Base-by-base conservation (phyloP, 805 yeast species). In the Tetrapisispora namnaoensis region DNA sequence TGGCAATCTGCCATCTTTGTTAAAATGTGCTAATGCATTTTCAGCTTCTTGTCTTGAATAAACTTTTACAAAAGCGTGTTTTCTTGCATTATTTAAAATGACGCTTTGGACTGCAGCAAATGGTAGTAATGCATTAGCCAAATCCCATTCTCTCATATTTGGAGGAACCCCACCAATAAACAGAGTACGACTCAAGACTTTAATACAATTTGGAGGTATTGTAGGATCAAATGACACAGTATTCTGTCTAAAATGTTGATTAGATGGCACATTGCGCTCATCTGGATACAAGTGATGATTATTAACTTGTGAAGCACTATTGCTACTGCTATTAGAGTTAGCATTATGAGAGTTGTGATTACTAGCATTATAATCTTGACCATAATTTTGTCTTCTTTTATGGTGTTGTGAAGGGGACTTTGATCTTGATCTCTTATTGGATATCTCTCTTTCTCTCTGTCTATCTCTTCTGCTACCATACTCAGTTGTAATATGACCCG, bases 21-120 rank as follows among this genome's bases (percentile, higher is more conserved):
- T 80, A 70, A 90, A 88, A 39, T 80, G 77, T 38, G 77, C 73
- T 50, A 88, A 76, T 14, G 89, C 89, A 52, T 74, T 78, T 64
- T 86, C 96, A 30, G 99, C 99, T 67, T 91, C 98, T 36, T 74
- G 76, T 68, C 99, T 79, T 21, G 95, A 86, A 64, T 85, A 88
- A 24, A 90, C 95, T 69, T 93, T 93, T 42, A 91, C 95, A 62
- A 93, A 93, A 0, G 98, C 99, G 68, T 93, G 98, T 60, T 85
- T 88, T 70, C 95, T 82, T 55, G 88, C 95, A 55, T 79, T 78
- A 70, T 91, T 88, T 62, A 90, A 71, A 48, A 91, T 86, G 24
- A 87, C 84, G 54, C 95, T 82, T 69, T 93, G 99, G 18, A 91
- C 95, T 59, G 85, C 93, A 14, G 95, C 96, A 60, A 74, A 85